phyloP scores from a whole-genome alignment of 169 alveolate species.

The Theileria annulata region DNA sequence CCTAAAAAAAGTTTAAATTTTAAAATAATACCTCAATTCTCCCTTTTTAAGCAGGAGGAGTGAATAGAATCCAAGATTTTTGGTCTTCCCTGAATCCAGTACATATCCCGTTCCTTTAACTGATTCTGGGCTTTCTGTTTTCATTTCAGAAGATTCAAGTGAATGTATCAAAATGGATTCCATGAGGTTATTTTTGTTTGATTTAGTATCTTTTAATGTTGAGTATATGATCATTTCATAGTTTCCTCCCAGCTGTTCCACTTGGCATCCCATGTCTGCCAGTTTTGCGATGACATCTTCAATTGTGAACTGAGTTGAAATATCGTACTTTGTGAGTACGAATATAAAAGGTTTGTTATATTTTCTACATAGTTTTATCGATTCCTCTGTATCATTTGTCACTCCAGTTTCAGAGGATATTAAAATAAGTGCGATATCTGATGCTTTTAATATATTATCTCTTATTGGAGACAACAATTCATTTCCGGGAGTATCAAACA shows the following conservation, averaged over 20 bases:
- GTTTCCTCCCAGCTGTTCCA: conserved; percentile 58
- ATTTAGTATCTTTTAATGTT: conserved; percentile 27
- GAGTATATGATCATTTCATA: conserved; percentile 44
- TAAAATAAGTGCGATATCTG: conserved; percentile 59
- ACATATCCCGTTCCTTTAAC: conserved; percentile 43
- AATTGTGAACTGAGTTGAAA: conserved; percentile 13
- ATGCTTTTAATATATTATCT: conserved; percentile 22
- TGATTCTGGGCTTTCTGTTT: background rate
- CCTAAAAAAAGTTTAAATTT: conserved; percentile 3
- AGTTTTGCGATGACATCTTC: conserved; percentile 44
- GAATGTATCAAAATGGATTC: conserved; percentile 52
- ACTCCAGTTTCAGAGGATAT: conserved; percentile 50
- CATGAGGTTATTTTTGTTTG: conserved; percentile 10
- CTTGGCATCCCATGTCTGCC: conserved; percentile 36
- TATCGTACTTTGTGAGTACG: conserved; percentile 53
- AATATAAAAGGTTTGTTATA: conserved; percentile 43
- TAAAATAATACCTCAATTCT: conserved; percentile 6
- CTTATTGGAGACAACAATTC: conserved; percentile 51
- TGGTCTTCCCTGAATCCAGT: conserved; percentile 47
- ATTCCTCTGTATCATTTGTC: conserved; percentile 35
- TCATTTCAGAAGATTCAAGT: background rate
- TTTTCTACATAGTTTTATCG: conserved; percentile 31
- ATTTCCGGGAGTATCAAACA: conserved; percentile 65
- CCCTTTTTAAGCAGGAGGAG: conserved; percentile 58
- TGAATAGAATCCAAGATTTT: conserved; percentile 27